Evolutionary conservation across 2,329 filamentous ascomycete species (phyloP), one percentile per base, ranked within the genome.

Genomic region (Endoconidiophora laricicola): DNA sequence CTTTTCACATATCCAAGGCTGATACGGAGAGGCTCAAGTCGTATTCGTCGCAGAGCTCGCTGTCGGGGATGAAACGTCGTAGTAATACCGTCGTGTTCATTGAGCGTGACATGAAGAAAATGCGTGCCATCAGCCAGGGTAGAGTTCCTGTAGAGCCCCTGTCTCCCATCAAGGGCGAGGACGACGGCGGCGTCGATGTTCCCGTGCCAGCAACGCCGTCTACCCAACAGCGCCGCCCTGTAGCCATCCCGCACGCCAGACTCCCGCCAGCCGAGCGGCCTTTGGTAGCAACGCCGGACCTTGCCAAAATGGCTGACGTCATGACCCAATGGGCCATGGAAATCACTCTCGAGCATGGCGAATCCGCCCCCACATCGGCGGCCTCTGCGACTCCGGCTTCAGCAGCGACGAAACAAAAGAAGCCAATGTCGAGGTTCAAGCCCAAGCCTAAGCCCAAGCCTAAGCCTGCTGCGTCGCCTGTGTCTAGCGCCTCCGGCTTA

Each of bases 241-340:
- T 54, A 9, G 49, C 52, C 14, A 54, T 54, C 18, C 48, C 52
- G 1, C 58, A 57, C 9, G 49, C 55, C 6, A 62, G 62, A 6
- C 58, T 68, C 10, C 61, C 66, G 9, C 49, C 55, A 36, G 62
- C 65, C 12, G 43, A 65, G 46, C 56, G 57, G 59, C 58, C 59
- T 20, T 61, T 60, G 2, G 62, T 66, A 52, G 61, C 57, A 33
- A 61, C 66, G 53, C 44, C 37, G 7, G 66, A 74, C 41, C 68
- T 73, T 64, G 67, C 71, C 39, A 65, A 68, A 54, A 66, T 77
- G 36, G 64, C 71, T 2, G 67, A 67, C 4, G 71, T 73, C 33
- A 77, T 78, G 73, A 69, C 77, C 57, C 64, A 67, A 29, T 81
- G 74, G 64, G 73, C 76, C 1, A 63, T 70, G 56, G 66, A 74